phyloP scores from a whole-genome alignment of 352 stramenopile species.

The Globisporangium canariense region DNA sequence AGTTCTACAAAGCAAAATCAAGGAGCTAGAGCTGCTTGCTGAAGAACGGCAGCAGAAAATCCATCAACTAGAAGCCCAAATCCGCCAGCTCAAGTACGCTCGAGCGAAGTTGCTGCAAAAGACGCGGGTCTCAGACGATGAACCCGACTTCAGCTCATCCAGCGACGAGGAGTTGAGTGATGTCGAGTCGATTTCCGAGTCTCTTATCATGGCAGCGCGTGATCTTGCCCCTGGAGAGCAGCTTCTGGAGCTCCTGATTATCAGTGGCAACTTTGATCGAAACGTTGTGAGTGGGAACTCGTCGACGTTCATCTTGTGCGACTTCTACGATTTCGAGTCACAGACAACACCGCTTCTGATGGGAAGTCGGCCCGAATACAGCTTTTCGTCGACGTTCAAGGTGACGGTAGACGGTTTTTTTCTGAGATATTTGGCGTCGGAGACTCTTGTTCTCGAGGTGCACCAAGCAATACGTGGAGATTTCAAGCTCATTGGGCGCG shows the following conservation, averaged over 20 bases:
- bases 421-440: slow-evolving; percentile 87
- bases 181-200: slow-evolving; percentile 60
- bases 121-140: slow-evolving; percentile 21
- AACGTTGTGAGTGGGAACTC: slow-evolving; percentile 58
- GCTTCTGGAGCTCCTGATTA: slow-evolving; percentile 88
- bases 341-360: slow-evolving; percentile 88
- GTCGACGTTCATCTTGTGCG: slow-evolving; percentile 90
- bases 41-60: slow-evolving; percentile 84
- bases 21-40: slow-evolving; percentile 82
- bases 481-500: slow-evolving; percentile 82
- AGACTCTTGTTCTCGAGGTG: slow-evolving; percentile 84
- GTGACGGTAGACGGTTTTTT: slow-evolving; percentile 93
- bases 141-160: slow-evolving; percentile 22
- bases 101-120: slow-evolving; percentile 44
- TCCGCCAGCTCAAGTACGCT: slow-evolving; percentile 84
- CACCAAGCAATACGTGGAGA: slow-evolving; percentile 86
- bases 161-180: slow-evolving; percentile 47
- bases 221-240: slow-evolving; percentile 85
- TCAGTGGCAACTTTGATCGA: slow-evolving; percentile 69
- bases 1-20: slow-evolving; percentile 75
- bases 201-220: slow-evolving; percentile 53
- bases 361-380: slow-evolving; percentile 82
- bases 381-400: slow-evolving; percentile 91
- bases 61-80: slow-evolving; percentile 81
- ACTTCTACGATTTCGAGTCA: slow-evolving; percentile 95